Evolutionary conservation across 2,329 filamentous ascomycete genomes (phyloP).

Genomic region (Neopestalotiopsis sp.): DNA sequence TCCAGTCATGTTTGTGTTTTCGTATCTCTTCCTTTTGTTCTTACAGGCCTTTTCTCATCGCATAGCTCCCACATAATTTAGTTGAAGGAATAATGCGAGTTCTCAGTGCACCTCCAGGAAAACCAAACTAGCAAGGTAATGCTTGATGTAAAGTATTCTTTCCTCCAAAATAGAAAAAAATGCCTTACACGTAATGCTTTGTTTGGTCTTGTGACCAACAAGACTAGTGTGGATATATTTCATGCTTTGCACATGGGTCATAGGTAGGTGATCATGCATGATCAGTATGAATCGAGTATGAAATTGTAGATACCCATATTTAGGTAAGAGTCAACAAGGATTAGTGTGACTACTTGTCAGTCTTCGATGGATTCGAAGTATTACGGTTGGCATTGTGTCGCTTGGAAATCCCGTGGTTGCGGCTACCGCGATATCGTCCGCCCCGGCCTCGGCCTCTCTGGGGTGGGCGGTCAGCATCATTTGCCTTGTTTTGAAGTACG

Average conservation of each 20-base stretch:
- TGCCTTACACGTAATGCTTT: neutral
- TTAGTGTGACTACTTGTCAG: neutral
- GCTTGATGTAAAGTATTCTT: no score
- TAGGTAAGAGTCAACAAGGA: neutral
- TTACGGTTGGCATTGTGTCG: neutral
- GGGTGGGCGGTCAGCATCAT: neutral
- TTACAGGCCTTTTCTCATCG: no score
- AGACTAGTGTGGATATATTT: neutral
- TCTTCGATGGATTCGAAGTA: neutral
- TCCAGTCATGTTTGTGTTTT: no score
- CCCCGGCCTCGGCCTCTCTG: constrained; percentile 10
- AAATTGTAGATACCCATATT: neutral
- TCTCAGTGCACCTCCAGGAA: no score
- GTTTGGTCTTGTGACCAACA: neutral
- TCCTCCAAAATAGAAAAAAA: neutral
- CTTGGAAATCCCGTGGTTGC: neutral
- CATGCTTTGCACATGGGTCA: neutral
- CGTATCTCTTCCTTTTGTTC: no score
- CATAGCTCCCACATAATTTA: no score
- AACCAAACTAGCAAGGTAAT: no score
- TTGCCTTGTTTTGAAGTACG: neutral
- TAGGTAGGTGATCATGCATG: neutral
- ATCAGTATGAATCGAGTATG: neutral
- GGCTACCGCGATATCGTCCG: constrained; percentile 7
- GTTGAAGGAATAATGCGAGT: no score